Conservation (phyloP, 805 yeast genomes). For the Yarrowia porcina region DNA sequence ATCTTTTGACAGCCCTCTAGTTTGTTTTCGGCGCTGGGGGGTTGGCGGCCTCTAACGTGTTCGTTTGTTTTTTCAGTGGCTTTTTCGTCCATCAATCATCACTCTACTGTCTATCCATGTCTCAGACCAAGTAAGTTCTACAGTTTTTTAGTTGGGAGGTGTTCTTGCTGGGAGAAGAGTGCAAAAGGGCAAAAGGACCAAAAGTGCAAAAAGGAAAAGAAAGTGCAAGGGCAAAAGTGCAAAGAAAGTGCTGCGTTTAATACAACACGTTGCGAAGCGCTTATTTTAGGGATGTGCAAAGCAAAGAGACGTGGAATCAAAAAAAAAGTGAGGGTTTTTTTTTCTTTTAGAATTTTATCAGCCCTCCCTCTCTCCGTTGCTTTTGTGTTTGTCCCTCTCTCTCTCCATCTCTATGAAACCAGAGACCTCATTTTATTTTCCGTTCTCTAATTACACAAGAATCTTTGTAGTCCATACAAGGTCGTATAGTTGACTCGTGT, state of each 20-base stretch:
- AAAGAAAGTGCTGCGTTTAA: slow-evolving; percentile 9
- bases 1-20: background rate
- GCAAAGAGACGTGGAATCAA: slow-evolving; percentile 5
- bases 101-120: background rate
- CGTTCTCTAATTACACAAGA: no score
- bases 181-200: no score
- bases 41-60: no score
- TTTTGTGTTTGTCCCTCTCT: background rate
- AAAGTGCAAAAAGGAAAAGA: no score
- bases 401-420: no score
- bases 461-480: background rate
- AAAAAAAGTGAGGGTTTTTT: slow-evolving; percentile 10
- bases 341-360: background rate
- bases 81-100: background rate
- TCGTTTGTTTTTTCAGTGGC: background rate
- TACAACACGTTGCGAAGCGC: slow-evolving; percentile 8
- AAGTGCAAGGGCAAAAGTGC: no score
- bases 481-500: background rate
- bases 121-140: background rate
- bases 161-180: no score
- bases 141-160: background rate
- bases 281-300: background rate
- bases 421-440: no score
- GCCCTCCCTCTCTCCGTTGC: background rate
- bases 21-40: background rate